Evolutionary conservation across 176 grass and related monocot species (phyloP), one percentile per base, ranked within the genome.

Genomic region (Themeda triandra): DNA sequence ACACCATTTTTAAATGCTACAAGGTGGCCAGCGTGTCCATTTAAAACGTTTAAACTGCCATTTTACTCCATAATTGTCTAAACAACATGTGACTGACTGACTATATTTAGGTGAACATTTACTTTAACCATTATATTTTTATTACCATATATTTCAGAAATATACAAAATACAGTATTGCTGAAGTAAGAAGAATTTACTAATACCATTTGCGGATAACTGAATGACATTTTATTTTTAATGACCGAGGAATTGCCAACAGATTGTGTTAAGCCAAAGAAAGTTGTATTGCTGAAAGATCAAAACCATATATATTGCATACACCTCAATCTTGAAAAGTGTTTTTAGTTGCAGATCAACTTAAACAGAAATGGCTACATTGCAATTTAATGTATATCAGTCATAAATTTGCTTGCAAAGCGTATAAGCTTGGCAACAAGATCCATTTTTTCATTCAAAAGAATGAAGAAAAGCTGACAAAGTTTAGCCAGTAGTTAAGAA

Each of bases 261-360:
- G 19, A 13, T 69, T 69, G 21, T 12, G 39, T 12, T 12, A 71
- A 36, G 36, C 67, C 39, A 44, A 72, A 72, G 69, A 45, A 72
- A 45, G 13, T 56, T 56, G 19, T 56, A 56, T 45, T 17, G 39
- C 28, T 72, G 39, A 28, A 44, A 44, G 69, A 72, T 24, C n/a
- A 72, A 28, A 72, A 17, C 17, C 40, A 71, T 42, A 71, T 71
- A 71, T 42, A 71, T 71, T 24, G 12, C 37, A 71, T 13, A 71
- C 68, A 71, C 68, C 37, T 25, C 68, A 71, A 71, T 42, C 37
- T 25, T 71, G 36, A 42, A 71, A 42, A 41, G 40, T 21, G 36
- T 12, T 40, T 73, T 48, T 73, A 73, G 42, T 30, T 49, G 25
- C 71, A 73, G 71, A 73, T 74, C 44, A 74, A 74, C 15, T 51